phyloP scores from a whole-genome alignment of 164 flowering plant species.

The Aristolochia fimbriata region DNA sequence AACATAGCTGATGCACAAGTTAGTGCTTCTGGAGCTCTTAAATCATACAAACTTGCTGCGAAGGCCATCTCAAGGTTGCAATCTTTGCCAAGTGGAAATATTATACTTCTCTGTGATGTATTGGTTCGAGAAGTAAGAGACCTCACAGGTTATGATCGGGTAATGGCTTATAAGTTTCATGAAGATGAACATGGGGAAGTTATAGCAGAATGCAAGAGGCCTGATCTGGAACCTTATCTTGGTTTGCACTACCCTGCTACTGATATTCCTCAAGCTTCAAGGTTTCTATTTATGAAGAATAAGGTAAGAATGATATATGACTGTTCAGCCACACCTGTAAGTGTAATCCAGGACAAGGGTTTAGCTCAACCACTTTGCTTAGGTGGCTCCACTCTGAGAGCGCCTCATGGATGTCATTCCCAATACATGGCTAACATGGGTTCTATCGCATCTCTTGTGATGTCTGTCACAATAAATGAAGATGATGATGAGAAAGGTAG shows the following conservation, averaged over 20 bases:
- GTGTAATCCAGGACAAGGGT: conserved; percentile 42
- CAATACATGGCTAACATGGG: conserved; percentile 79
- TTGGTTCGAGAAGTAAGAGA: conserved; percentile 58
- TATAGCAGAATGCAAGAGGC: conserved; percentile 39
- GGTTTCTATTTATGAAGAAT: conserved; percentile 69
- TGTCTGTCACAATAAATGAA: conserved; percentile 60
- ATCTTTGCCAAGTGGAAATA: conserved; percentile 58
- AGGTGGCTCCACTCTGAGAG: conserved; percentile 54
- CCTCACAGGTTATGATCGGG: conserved; percentile 63
- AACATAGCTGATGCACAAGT: conserved; percentile 55
- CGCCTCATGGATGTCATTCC: conserved; percentile 79
- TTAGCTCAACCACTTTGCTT: conserved; percentile 47
- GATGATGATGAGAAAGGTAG: conserved; percentile 31
- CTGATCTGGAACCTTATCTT: conserved; percentile 57
- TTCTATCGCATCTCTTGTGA: conserved; percentile 67
- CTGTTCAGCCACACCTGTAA: conserved; percentile 47
- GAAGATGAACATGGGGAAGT: conserved; percentile 87
- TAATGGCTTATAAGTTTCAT: conserved; percentile 71
- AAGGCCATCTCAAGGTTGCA: conserved; percentile 72
- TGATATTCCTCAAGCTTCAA: conserved; percentile 76
- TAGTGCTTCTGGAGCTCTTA: conserved; percentile 69
- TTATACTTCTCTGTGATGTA: conserved; percentile 48
- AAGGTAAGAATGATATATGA: conserved; percentile 77
- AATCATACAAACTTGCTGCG: conserved; percentile 74
- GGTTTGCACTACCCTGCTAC: conserved; percentile 76